These are phyloP conservation scores for Phytopythium ostracodes DNA, from an alignment of 352 stramenopile genomes.

Conservation along the genomic window DNA sequence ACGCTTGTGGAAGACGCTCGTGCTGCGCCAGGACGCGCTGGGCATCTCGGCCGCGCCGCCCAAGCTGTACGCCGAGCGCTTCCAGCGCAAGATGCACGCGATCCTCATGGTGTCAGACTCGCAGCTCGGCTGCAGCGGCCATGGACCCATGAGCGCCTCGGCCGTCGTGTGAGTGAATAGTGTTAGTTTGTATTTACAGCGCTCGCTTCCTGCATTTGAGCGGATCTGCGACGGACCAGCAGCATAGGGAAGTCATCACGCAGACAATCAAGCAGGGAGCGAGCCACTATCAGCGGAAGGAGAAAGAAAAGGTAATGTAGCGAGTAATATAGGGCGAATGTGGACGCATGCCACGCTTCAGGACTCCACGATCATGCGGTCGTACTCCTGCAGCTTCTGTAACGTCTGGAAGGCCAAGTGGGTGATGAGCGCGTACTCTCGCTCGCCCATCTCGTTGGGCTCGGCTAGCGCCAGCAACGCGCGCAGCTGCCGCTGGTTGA, in stretches of 20 bases:
- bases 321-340: slow-evolving; percentile 3
- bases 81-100: slow-evolving; percentile 79
- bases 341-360: background rate
- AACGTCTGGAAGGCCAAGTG: slow-evolving; percentile 71
- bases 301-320: slow-evolving; percentile 5
- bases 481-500: slow-evolving; percentile 55
- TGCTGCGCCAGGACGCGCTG: slow-evolving; percentile 59
- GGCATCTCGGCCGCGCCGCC: slow-evolving; percentile 81
- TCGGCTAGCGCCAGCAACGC: slow-evolving; percentile 64
- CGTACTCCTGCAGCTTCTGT: slow-evolving; percentile 83
- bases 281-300: background rate
- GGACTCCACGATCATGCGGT: slow-evolving; percentile 71
- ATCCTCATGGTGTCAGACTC: slow-evolving; percentile 72
- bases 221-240: background rate
- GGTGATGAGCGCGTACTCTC: slow-evolving; percentile 65
- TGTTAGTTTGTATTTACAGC: slow-evolving; percentile 3
- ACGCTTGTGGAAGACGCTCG: slow-evolving; percentile 78
- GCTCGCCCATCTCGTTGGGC: slow-evolving; percentile 59
- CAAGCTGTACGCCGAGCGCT: slow-evolving; percentile 68
- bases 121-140: background rate
- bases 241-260: background rate
- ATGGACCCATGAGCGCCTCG: background rate
- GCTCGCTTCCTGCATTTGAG: background rate
- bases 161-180: slow-evolving; percentile 1
- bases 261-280: background rate